These are phyloP conservation scores for Aspergillus latus DNA, from an alignment of 2,329 filamentous ascomycete genomes.

Conservation along the genomic window DNA sequence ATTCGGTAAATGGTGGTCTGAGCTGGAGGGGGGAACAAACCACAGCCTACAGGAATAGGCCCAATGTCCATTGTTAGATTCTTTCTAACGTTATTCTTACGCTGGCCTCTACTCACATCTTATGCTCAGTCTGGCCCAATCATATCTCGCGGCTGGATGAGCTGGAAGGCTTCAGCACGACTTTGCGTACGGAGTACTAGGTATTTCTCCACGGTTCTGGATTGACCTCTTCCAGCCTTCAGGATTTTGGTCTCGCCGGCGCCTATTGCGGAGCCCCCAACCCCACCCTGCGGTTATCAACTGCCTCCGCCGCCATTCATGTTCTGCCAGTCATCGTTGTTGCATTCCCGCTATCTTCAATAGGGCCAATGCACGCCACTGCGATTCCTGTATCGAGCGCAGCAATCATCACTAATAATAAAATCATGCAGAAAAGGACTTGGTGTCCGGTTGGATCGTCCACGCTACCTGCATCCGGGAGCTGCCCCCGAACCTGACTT, in stretches of 20 bases:
- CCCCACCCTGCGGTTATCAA: slow-evolving; percentile 28
- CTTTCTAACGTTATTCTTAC: slow-evolving; percentile 9
- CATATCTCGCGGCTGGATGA: slow-evolving; percentile 3
- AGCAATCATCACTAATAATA: slow-evolving; percentile 16
- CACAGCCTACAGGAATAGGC: not conserved
- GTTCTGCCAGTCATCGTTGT: slow-evolving; percentile 26
- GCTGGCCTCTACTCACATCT: not conserved
- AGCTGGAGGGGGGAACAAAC: not conserved
- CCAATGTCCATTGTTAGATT: slow-evolving; percentile 2
- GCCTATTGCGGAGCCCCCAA: slow-evolving; percentile 23
- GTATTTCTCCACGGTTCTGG: not conserved
- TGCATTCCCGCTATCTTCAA: slow-evolving; percentile 25
- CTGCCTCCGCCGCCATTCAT: slow-evolving; percentile 18
- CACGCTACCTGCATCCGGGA: slow-evolving; percentile 21
- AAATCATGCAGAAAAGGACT: slow-evolving; percentile 14
- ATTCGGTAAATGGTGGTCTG: slow-evolving; percentile 1
- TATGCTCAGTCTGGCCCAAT: slow-evolving; percentile 1
- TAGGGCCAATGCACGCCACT: slow-evolving; percentile 24
- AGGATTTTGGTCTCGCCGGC: slow-evolving; percentile 24
- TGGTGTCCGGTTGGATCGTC: slow-evolving; percentile 23
- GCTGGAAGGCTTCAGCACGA: not conserved
- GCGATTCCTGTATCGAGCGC: slow-evolving; percentile 17
- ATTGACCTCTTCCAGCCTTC: slow-evolving; percentile 22
- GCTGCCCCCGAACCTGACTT: slow-evolving; percentile 22
- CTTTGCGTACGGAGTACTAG: not conserved